Evolutionary conservation across 169 alveolate species (phyloP), one percentile per base, ranked within the genome.

Genomic region (Plasmodium gallinaceum): DNA sequence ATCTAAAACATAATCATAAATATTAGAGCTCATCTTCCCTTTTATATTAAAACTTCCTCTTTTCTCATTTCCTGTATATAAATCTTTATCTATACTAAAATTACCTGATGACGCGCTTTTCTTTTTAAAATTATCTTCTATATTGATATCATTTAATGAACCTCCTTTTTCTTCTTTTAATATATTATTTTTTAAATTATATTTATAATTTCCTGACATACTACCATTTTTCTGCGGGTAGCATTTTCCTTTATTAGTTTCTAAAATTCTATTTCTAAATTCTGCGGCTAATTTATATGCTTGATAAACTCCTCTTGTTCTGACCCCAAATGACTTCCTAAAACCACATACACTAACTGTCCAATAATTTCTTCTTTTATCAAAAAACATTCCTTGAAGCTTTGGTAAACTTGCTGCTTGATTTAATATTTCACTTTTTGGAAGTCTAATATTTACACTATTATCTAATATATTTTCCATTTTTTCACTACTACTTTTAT

Each of bases 341-440:
- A 86, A 86, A 60, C 92, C 92, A 14, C 92, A 86, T 5, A 86
- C 92, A 72, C 92, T 86, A 3, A 86, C 92, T n/a, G 92, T 86
- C 92, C 92, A 86, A 24, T 86, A 86, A 64, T 86, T 86, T 71
- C 92, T 69, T 86, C 92, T 69, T 43, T 86, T 86, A 32, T 86
- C 92, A 86, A 86, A 86, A 20, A 86, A 86, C 92, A 86, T 86
- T 42, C 92, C 92, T 71, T 86, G 92, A 45, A 86, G 46, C 52
- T 86, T 86, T 39, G 92, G 92, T 52, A 86, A 48, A 18, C 88
- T 86, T 7, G 92, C 73, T 6, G 92, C 92, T 48, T 86, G 92
- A 65, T 72, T 86, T 71, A 86, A 65, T n/a, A 86, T 86, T 86
- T 86, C 92, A 71, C 88, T 86, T 86, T 86, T 86, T 20, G 92